Evolutionary conservation across 202 grass and related monocot species (phyloP).

Genomic region (Zoysia matrella): DNA sequence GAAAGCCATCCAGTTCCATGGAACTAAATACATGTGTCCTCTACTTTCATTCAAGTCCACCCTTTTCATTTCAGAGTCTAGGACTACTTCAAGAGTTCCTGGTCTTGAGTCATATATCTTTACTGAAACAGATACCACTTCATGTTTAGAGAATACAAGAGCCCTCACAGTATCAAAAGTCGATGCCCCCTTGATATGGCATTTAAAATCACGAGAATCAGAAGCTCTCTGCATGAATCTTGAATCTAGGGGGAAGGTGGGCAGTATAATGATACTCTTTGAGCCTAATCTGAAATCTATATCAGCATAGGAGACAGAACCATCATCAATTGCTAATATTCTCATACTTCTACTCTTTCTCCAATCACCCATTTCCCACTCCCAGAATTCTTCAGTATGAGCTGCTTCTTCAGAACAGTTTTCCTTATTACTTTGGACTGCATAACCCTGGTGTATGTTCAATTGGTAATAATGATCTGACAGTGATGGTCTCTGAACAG

Average conservation of each 20-base stretch:
- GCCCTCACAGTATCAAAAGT: constrained; percentile 76
- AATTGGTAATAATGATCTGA: constrained; percentile 73
- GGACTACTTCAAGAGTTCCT: constrained; percentile 64
- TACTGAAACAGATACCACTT: constrained; percentile 72
- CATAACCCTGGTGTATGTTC: constrained; percentile 71
- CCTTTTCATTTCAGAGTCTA: constrained; percentile 82
- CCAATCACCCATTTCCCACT: constrained; percentile 99
- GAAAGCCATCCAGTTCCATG: constrained; percentile 98
- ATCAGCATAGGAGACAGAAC: constrained; percentile 85
- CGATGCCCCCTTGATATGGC: constrained; percentile 55
- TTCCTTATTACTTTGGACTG: constrained; percentile 36
- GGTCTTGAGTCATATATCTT: constrained; percentile 86
- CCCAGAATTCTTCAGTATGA: constrained; percentile 79
- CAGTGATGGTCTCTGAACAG: constrained; percentile 38
- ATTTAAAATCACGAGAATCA: constrained; percentile 65
- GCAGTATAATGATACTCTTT: constrained; percentile 79
- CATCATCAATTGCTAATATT: constrained; percentile 91
- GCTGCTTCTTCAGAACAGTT: constrained; percentile 60
- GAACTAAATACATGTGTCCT: constrained; percentile 78
- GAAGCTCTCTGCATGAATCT: constrained; percentile 92
- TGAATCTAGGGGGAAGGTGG: constrained; percentile 94
- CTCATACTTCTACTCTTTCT: constrained; percentile 77
- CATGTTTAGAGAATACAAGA: constrained; percentile 83
- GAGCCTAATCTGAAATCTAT: constrained; percentile 88
- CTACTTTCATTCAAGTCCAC: constrained; percentile 64